Evolutionary conservation across 23 red algal species (phyloP).

Genomic region (Gracilariopsis chorda): DNA sequence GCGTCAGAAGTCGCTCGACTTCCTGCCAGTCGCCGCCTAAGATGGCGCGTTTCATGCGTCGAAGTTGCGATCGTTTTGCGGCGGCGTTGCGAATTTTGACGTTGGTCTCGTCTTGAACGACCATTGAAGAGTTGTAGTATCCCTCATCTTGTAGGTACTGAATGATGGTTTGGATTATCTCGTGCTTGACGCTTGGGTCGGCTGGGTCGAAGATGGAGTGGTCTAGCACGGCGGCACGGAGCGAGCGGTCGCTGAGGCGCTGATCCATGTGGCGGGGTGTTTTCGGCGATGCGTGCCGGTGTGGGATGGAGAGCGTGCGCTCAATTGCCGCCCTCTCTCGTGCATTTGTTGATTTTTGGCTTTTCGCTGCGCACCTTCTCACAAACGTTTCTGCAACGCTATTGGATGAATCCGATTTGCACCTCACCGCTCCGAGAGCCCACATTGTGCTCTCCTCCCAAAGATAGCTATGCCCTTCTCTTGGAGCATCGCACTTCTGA

Average conservation of each 20-base stretch:
- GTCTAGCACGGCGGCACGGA: constrained; percentile 60
- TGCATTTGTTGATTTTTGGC: no score
- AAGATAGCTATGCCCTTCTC: no score
- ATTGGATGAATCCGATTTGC: no score
- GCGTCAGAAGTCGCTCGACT: constrained; percentile 82
- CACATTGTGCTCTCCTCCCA: no score
- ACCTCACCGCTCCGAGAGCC: no score
- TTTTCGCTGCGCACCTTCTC: no score
- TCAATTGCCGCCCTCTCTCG: no score
- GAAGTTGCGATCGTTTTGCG: constrained; percentile 68
- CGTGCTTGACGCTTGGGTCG: constrained; percentile 85
- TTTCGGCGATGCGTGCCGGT: no score
- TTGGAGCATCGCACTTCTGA: no score
- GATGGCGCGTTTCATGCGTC: constrained; percentile 84
- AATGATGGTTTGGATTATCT: constrained; percentile 87
- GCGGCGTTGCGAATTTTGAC: constrained; percentile 66
- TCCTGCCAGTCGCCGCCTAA: constrained; percentile 93
- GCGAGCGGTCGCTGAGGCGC: background rate
- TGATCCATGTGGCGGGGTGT: no score
- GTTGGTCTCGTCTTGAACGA: constrained; percentile 84
- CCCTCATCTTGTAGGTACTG: constrained; percentile 98
- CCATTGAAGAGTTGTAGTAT: constrained; percentile 59
- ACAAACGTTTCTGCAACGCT: no score
- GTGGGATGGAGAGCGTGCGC: no score
- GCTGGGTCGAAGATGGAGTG: constrained; percentile 57